These are phyloP conservation scores for Schizophyllum amplum DNA, from an alignment of 1,284 basidiomycete genomes.

Conservation along the genomic window DNA sequence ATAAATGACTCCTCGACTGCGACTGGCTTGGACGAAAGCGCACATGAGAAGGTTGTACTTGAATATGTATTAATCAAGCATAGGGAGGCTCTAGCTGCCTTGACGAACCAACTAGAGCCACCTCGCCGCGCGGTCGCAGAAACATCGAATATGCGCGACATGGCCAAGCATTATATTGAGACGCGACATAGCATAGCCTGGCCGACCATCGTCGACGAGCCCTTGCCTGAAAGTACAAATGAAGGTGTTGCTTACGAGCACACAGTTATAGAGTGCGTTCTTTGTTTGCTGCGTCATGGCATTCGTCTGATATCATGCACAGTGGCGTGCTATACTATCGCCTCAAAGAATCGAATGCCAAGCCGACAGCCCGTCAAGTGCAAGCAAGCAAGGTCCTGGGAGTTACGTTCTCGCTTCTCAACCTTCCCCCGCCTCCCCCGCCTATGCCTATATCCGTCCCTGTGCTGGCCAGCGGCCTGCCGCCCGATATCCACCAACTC, in stretches of 20 bases:
- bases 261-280: constrained; percentile 46
- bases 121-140: constrained; percentile 15
- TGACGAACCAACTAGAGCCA: constrained; percentile 23
- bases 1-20: too few species aligned
- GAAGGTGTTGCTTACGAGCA: constrained; percentile 52
- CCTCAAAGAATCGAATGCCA: constrained; percentile 37
- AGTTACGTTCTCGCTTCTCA: constrained; percentile 52
- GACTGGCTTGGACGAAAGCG: too few species aligned
- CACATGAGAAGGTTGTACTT: constrained; percentile 18
- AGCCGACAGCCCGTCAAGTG: constrained; percentile 51
- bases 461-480: constrained; percentile 13
- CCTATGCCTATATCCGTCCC: constrained; percentile 8
- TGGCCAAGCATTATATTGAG: not conserved
- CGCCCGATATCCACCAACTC: constrained; percentile 47
- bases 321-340: constrained; percentile 58
- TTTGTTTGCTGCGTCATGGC: not conserved
- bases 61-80: constrained; percentile 38
- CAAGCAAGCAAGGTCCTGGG: constrained; percentile 67
- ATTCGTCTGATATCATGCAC: constrained; percentile 1
- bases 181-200: constrained; percentile 32
- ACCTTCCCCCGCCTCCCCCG: constrained; percentile 22
- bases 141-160: constrained; percentile 13
- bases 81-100: constrained; percentile 35
- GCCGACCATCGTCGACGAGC: constrained; percentile 54
- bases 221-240: constrained; percentile 34